Conservation (phyloP, 805 yeast genomes). For the Yarrowia yakushimensis region DNA sequence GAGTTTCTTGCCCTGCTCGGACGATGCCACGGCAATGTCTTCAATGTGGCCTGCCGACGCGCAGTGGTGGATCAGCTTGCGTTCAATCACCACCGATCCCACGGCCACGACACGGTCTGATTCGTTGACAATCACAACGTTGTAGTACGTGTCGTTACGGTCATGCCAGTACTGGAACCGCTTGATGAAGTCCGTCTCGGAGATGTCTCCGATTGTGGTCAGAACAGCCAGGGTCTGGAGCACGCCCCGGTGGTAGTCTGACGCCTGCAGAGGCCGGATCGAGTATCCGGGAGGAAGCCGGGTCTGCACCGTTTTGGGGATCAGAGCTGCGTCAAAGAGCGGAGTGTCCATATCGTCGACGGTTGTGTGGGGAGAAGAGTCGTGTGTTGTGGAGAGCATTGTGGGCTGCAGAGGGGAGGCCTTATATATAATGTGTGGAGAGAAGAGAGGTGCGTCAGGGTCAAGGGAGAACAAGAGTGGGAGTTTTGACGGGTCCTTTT, state of each 20-base stretch:
- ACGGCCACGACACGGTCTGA: constrained; percentile 66
- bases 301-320: constrained; percentile 33
- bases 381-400: constrained; percentile 3
- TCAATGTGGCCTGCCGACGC: constrained; percentile 92
- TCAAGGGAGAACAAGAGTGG: no score
- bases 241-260: constrained; percentile 63
- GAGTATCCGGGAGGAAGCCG: constrained; percentile 60
- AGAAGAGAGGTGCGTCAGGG: no score
- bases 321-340: constrained; percentile 32
- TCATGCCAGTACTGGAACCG: constrained; percentile 59
- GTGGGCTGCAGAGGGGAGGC: neutral
- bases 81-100: constrained; percentile 77
- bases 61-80: constrained; percentile 74
- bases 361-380: neutral
- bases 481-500: no score
- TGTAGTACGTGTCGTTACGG: constrained; percentile 53
- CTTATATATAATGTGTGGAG: neutral
- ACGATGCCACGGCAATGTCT: constrained; percentile 75
- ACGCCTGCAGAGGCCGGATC: constrained; percentile 52
- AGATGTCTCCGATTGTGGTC: constrained; percentile 79
- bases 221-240: constrained; percentile 60
- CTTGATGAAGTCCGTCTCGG: constrained; percentile 47
- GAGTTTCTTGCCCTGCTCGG: constrained; percentile 78
- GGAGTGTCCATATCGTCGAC: constrained; percentile 25
- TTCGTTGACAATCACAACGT: constrained; percentile 60